Evolutionary conservation across 192 early-diverging fungal species (phyloP).

Genomic region (Chytriomyces hyalinus): DNA sequence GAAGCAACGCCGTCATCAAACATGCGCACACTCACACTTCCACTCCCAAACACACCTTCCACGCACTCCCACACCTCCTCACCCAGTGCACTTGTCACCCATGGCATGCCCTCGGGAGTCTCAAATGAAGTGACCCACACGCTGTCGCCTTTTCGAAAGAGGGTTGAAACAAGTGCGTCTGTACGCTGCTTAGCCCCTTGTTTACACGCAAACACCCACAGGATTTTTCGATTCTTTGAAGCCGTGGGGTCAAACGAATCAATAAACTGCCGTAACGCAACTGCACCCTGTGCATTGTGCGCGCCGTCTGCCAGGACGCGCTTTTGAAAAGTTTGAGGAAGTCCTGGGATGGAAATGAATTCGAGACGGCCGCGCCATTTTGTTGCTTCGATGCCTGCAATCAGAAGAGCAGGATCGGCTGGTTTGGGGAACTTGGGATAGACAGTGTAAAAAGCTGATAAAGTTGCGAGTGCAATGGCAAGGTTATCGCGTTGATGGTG

Average conservation of each 20-base stretch:
- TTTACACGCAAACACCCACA: slow-evolving; percentile 82
- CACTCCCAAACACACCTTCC: slow-evolving; percentile 23
- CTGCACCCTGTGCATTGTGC: slow-evolving; percentile 80
- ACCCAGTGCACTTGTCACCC: slow-evolving; percentile 69
- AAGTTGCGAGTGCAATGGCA: slow-evolving; percentile 70
- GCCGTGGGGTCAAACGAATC: slow-evolving; percentile 35
- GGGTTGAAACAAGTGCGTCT: slow-evolving; percentile 63
- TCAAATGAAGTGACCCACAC: slow-evolving; percentile 76
- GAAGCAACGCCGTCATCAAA: background rate
- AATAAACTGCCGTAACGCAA: slow-evolving; percentile 70
- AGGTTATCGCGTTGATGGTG: slow-evolving; percentile 83
- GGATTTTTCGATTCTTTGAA: slow-evolving; percentile 34
- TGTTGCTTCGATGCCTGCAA: slow-evolving; percentile 65
- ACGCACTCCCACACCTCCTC: slow-evolving; percentile 34
- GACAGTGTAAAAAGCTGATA: slow-evolving; percentile 54
- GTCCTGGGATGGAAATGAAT: slow-evolving; percentile 51
- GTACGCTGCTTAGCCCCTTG: slow-evolving; percentile 62
- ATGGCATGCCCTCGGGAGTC: slow-evolving; percentile 86
- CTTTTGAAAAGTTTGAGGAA: background rate
- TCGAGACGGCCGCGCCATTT: slow-evolving; percentile 88
- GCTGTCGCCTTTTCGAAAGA: slow-evolving; percentile 59
- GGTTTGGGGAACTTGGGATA: slow-evolving; percentile 50
- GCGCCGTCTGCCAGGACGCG: slow-evolving; percentile 87
- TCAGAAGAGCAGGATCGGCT: background rate
- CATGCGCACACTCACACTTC: background rate